phyloP scores from a whole-genome alignment of 257 asterid species.

The Nicotiana attenuata region DNA sequence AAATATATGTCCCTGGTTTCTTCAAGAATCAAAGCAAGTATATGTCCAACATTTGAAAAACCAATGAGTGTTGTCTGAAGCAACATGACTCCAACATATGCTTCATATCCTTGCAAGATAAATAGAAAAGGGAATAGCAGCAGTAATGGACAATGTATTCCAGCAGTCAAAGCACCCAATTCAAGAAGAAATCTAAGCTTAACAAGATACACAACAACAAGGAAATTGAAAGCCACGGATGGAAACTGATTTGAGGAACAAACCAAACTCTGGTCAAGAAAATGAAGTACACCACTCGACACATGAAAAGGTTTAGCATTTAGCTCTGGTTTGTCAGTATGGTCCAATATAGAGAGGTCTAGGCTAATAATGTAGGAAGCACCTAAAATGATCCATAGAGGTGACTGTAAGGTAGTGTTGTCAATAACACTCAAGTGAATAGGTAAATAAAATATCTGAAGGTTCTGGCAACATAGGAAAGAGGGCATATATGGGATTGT shows the following conservation, averaged over 20 bases:
- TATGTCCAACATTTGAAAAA: not conserved
- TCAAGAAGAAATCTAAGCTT: not conserved
- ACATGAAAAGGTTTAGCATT: slow-evolving; percentile 57
- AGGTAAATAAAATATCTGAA: slow-evolving; percentile 45
- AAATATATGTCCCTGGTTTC: not conserved
- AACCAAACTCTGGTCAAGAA: slow-evolving; percentile 80
- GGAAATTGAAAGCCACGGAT: not conserved
- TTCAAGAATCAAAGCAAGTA: not conserved
- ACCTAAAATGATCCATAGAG: slow-evolving; percentile 66
- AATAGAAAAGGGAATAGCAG: not conserved
- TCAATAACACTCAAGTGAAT: slow-evolving; percentile 62
- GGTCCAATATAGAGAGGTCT: slow-evolving; percentile 41
- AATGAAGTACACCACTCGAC: slow-evolving; percentile 51
- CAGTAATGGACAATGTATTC: not conserved
- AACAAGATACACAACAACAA: not conserved
- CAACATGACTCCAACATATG: not conserved
- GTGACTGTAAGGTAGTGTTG: slow-evolving; percentile 59
- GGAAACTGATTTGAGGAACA: slow-evolving; percentile 46
- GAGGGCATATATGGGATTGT: slow-evolving; percentile 73
- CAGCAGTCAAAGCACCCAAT: not conserved
- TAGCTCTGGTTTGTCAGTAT: slow-evolving; percentile 38
- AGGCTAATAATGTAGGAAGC: slow-evolving; percentile 55
- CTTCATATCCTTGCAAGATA: not conserved
- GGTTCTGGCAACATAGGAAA: slow-evolving; percentile 45
- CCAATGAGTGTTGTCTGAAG: not conserved